These are phyloP conservation scores for Trichoderma simmonsii DNA, from an alignment of 2,329 filamentous ascomycete genomes.

Conservation along the genomic window DNA sequence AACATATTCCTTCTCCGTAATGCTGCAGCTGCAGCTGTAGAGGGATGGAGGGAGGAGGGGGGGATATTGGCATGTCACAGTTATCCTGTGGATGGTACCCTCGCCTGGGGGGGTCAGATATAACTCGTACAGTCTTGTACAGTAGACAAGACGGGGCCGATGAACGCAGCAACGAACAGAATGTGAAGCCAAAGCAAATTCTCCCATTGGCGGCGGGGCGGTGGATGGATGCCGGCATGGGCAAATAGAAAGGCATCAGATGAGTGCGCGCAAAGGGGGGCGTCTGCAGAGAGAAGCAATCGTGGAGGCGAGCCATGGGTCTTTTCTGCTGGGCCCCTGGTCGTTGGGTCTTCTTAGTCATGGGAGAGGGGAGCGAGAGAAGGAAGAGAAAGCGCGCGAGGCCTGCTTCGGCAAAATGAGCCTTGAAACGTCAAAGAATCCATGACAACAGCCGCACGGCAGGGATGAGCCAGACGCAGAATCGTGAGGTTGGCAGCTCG, in stretches of 20 bases:
- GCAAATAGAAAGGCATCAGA: background rate
- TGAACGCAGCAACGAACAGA: background rate
- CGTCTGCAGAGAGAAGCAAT: constrained; percentile 1
- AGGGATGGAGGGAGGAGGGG: background rate
- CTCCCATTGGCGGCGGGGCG: constrained; percentile 10
- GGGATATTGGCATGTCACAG: constrained; percentile 5
- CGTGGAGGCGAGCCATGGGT: constrained; percentile 1
- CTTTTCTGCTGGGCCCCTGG: background rate
- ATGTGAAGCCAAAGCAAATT: constrained; percentile 3
- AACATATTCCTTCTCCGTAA: background rate
- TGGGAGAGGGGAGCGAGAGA: background rate
- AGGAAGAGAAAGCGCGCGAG: background rate
- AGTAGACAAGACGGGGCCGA: background rate
- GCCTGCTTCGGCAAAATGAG: constrained; percentile 7
- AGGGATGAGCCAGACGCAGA: background rate
- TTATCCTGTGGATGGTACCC: background rate
- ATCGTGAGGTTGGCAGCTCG: background rate
- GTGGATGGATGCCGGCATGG: constrained; percentile 1
- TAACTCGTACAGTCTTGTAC: background rate
- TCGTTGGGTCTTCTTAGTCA: constrained; percentile 7
- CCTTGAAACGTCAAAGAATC: constrained; percentile 5
- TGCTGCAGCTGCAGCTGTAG: background rate
- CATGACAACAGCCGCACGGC: constrained; percentile 11
- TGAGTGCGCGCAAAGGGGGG: background rate
- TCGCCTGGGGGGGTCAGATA: background rate